Percentiles rank a stretch among this genome's conserved stretches.
phyloP scores from a whole-genome alignment of 164 flowering plant species.

The Aristolochia fimbriata region DNA sequence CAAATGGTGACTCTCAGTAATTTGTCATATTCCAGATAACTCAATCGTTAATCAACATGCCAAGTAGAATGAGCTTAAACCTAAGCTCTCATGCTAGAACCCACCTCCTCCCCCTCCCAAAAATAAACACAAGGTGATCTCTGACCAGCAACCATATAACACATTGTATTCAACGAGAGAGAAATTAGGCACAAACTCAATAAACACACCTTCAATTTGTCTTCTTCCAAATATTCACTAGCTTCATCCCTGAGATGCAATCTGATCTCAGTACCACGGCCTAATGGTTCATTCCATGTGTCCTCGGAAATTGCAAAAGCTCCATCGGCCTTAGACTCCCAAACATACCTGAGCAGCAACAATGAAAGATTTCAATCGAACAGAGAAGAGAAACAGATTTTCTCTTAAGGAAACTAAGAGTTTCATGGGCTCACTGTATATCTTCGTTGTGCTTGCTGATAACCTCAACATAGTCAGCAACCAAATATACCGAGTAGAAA shows the following conservation, averaged over 20 bases:
- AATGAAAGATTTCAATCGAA: neutral
- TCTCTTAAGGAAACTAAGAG: neutral
- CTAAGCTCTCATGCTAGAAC: too few species aligned
- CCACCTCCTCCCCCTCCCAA: too few species aligned
- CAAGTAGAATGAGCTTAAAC: too few species aligned
- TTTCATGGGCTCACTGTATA: constrained; percentile 56
- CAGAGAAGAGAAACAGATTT: neutral
- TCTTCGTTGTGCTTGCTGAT: constrained; percentile 97
- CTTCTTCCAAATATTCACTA: constrained; percentile 83
- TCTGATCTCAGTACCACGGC: constrained; percentile 96
- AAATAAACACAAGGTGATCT: too few species aligned
- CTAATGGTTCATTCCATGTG: constrained; percentile 85
- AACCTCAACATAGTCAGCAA: constrained; percentile 96
- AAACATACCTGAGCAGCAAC: constrained; percentile 54
- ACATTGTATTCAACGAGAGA: too few species aligned
- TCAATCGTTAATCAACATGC: too few species aligned
- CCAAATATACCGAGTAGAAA: constrained; percentile 94
- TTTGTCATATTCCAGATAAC: too few species aligned
- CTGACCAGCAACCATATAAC: too few species aligned
- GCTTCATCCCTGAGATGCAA: constrained; percentile 92
- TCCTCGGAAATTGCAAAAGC: constrained; percentile 92
- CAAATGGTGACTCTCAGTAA: too few species aligned
- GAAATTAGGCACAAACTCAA: neutral
- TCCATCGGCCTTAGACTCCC: constrained; percentile 99
- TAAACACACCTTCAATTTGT: constrained; percentile 65